Evolutionary conservation across 768 basidiomycete species (phyloP).

Genomic region (Termitomyces sp.): DNA sequence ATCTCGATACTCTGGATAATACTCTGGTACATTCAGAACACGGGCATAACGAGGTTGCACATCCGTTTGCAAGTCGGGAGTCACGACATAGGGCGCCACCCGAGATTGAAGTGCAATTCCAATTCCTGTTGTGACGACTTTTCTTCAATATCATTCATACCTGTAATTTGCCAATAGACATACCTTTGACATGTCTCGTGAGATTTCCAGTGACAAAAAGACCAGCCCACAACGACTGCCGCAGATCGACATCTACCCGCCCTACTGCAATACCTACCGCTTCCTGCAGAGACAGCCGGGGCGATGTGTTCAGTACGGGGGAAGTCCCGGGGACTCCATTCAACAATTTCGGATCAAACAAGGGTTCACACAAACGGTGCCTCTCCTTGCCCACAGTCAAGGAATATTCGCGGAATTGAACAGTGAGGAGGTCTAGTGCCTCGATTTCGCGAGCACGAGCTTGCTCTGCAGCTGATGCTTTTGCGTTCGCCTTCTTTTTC

Average conservation of each 20-base stretch:
- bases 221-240: slow-evolving; percentile 74
- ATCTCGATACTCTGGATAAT: slow-evolving; percentile 87
- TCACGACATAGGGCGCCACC: slow-evolving; percentile 57
- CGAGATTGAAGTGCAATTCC: slow-evolving; percentile 69
- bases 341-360: slow-evolving; percentile 72
- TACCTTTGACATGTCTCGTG: slow-evolving; percentile 70
- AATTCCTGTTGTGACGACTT: slow-evolving; percentile 41
- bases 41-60: slow-evolving; percentile 67
- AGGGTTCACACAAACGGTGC: slow-evolving; percentile 87
- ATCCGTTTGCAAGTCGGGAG: slow-evolving; percentile 64
- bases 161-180: slow-evolving; percentile 8
- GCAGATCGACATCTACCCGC: slow-evolving; percentile 58
- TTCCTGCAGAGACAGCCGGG: slow-evolving; percentile 55
- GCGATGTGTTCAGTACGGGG: slow-evolving; percentile 20
- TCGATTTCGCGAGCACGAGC: slow-evolving; percentile 81
- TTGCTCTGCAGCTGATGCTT: slow-evolving; percentile 74
- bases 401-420: slow-evolving; percentile 68
- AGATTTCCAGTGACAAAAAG: slow-evolving; percentile 80
- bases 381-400: slow-evolving; percentile 83
- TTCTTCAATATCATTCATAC: not conserved
- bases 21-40: slow-evolving; percentile 73
- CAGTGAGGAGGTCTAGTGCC: slow-evolving; percentile 75
- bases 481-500: slow-evolving; percentile 71
- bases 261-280: slow-evolving; percentile 62
- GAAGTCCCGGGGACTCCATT: slow-evolving; percentile 28